These are phyloP conservation scores for Metschnikowia aberdeeniae DNA, from an alignment of 805 yeast genomes.

Conservation along the genomic window DNA sequence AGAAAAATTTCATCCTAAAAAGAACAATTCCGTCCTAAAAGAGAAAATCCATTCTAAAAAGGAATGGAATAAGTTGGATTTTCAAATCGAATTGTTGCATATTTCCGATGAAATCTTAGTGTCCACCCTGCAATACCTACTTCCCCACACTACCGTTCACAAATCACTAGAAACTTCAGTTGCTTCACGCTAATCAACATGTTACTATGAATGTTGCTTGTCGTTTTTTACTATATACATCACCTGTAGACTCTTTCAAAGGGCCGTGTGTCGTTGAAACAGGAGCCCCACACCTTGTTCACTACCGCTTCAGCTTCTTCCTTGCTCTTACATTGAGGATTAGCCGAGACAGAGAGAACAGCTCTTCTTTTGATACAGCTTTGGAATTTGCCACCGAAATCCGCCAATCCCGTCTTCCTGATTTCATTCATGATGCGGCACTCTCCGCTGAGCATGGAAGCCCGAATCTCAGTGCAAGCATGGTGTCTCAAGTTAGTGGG, in stretches of 20 bases:
- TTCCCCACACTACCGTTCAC: no score
- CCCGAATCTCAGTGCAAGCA: constrained; percentile 95
- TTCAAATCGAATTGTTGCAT: no score
- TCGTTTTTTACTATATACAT: constrained; percentile 6
- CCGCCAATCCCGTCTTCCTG: constrained; percentile 46
- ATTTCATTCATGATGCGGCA: constrained; percentile 89
- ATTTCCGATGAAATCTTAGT: no score
- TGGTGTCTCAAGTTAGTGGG: constrained; percentile 85
- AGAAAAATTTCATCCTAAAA: no score
- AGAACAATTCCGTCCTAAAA: no score
- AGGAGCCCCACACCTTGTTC: constrained; percentile 84
- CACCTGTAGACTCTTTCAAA: constrained; percentile 85
- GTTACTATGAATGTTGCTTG: no score
- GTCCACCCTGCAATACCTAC: no score
- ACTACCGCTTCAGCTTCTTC: constrained; percentile 78
- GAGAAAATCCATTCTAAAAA: no score
- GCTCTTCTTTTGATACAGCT: constrained; percentile 90
- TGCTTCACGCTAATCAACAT: no score
- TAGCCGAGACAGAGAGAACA: constrained; percentile 72
- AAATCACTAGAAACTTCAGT: no score
- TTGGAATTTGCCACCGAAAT: constrained; percentile 80
- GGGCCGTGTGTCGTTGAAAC: constrained; percentile 94
- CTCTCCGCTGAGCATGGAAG: constrained; percentile 90
- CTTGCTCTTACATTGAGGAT: constrained; percentile 72
- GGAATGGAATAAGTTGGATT: no score